phyloP scores from a whole-genome alignment of 768 basidiomycete genomes.

The Boletus tylopilopsis region DNA sequence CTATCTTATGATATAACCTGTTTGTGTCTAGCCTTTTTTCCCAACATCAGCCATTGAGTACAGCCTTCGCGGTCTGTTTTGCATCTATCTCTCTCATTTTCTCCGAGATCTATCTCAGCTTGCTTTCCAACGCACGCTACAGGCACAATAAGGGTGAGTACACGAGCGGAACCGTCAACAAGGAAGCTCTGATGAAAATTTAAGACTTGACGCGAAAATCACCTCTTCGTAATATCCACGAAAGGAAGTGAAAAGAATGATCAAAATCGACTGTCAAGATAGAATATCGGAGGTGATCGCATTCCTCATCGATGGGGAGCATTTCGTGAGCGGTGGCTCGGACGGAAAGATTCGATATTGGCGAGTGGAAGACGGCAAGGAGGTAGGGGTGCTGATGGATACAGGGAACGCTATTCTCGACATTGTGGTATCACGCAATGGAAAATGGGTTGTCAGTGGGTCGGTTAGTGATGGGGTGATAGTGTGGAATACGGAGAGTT shows the following conservation, averaged over 20 bases:
- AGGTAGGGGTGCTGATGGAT: not conserved
- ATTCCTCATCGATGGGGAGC: not conserved
- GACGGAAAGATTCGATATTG: not conserved
- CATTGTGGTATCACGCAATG: not conserved
- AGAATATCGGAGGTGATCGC: not conserved
- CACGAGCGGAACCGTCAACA: too few relatives aligned
- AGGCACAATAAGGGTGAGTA: too few relatives aligned
- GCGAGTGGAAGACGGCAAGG: not conserved
- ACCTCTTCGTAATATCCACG: not conserved
- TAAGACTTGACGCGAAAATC: not conserved
- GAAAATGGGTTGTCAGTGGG: not conserved
- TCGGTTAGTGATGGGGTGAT: not conserved
- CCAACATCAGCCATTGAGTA: too few relatives aligned
- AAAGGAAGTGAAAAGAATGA: not conserved
- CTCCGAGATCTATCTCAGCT: too few relatives aligned
- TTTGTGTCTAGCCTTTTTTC: too few relatives aligned
- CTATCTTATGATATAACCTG: too few relatives aligned
- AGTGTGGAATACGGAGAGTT: not conserved
- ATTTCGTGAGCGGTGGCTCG: not conserved
- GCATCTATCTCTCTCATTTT: too few relatives aligned
- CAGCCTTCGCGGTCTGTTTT: too few relatives aligned
- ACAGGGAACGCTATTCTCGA: not conserved
- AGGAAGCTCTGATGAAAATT: not conserved
- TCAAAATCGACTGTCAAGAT: not conserved
- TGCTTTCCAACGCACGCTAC: too few relatives aligned